Evolutionary conservation across 2,329 filamentous ascomycete genomes (phyloP).

Genomic region (Calonectria crousiana): DNA sequence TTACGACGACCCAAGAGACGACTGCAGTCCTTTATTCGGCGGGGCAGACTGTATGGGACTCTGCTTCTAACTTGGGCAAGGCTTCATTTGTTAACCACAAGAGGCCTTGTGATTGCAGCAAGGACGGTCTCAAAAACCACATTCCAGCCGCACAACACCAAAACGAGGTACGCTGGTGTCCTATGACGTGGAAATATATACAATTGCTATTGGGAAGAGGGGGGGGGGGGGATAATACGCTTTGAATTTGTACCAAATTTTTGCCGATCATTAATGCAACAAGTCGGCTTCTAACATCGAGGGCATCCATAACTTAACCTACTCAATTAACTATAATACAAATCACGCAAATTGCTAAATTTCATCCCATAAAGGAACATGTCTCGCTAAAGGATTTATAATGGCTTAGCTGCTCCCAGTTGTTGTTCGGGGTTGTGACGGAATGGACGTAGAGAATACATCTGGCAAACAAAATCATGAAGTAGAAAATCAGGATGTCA

Average conservation of each 20-base stretch:
- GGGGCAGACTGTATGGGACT: not conserved
- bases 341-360: not conserved
- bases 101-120: not conserved
- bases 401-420: not conserved
- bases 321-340: not conserved
- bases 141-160: no score
- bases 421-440: no score
- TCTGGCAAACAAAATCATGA: not conserved
- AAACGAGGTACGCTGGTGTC: not conserved
- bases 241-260: not conserved
- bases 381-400: not conserved
- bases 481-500: not conserved
- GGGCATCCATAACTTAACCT: not conserved
- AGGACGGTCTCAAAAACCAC: not conserved
- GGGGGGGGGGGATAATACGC: no score
- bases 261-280: not conserved
- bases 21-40: not conserved
- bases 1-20: not conserved
- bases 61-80: not conserved
- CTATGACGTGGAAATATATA: not conserved
- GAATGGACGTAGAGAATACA: not conserved
- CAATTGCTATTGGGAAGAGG: not conserved
- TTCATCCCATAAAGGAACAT: not conserved
- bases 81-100: no score
- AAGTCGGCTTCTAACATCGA: not conserved